phyloP scores from a whole-genome alignment of 1,284 basidiomycete genomes.

The Inonotus obliquus region DNA sequence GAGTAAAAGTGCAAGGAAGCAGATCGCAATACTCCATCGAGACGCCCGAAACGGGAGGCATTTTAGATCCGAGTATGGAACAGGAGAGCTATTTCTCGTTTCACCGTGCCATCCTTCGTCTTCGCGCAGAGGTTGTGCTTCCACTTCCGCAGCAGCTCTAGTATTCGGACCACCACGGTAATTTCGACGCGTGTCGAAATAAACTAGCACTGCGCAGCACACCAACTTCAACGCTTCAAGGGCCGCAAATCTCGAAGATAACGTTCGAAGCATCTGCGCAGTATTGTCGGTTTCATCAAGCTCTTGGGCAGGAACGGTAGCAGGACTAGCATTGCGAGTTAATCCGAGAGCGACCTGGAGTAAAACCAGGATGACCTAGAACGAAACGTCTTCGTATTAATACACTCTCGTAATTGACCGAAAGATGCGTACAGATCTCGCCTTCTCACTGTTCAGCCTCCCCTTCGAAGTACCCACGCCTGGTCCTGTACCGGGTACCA shows the following conservation, averaged over 20 bases:
- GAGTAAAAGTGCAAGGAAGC: conserved; percentile 3
- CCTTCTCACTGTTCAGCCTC: not conserved
- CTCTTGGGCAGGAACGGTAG: not conserved
- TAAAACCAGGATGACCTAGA: conserved; percentile 11
- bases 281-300: not conserved
- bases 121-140: not conserved
- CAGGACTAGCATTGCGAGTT: not conserved
- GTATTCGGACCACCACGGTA: not conserved
- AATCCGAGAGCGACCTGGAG: conserved; percentile 10
- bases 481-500: not conserved
- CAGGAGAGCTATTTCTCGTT: not conserved
- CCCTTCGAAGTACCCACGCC: not conserved
- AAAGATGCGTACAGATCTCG: conserved; percentile 2
- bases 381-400: not conserved
- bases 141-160: not conserved
- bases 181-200: not conserved
- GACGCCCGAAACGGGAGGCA: not conserved
- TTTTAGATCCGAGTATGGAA: not conserved
- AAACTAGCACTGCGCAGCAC: not conserved
- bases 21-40: conserved; percentile 6
- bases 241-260: conserved; percentile 2
- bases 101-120: not conserved
- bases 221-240: conserved; percentile 8
- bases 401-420: not conserved
- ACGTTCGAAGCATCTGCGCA: not conserved